Evolutionary conservation across 768 basidiomycete species (phyloP).

Genomic region (Suillus luteus): DNA sequence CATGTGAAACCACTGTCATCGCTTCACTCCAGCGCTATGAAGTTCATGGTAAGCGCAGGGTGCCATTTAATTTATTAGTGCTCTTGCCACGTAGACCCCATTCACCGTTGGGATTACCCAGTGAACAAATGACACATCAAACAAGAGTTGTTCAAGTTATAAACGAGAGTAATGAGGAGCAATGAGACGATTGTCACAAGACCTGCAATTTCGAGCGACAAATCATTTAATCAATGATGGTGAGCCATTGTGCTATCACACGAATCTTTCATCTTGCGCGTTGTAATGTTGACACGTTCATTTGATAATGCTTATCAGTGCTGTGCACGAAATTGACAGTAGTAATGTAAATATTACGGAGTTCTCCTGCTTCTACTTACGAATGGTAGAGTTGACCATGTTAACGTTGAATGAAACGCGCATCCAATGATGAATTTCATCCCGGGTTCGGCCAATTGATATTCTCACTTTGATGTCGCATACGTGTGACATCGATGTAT

Average conservation of each 20-base stretch:
- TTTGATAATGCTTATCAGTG: slow-evolving; percentile 9
- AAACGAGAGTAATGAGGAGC: neutral
- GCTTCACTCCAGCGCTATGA: neutral
- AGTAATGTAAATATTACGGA: neutral
- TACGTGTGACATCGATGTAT: slow-evolving; percentile 73
- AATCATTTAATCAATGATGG: neutral
- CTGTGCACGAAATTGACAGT: slow-evolving; percentile 11
- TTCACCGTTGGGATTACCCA: neutral
- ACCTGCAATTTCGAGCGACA: neutral
- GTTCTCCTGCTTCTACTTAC: slow-evolving; percentile 1
- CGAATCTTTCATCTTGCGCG: neutral
- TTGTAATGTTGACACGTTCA: slow-evolving; percentile 2
- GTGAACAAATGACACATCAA: neutral
- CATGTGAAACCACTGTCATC: slow-evolving; percentile 5
- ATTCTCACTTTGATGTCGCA: slow-evolving; percentile 53
- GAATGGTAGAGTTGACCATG: neutral
- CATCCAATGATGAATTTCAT: slow-evolving; percentile 28
- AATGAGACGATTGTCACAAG: neutral
- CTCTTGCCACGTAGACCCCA: neutral
- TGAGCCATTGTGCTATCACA: neutral
- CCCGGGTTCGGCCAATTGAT: slow-evolving; percentile 76
- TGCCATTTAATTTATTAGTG: neutral
- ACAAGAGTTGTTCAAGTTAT: neutral
- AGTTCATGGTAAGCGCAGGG: neutral
- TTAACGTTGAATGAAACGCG: neutral